These are phyloP conservation scores for Bryoglossum gracile DNA, from an alignment of 495 filamentous ascomycete genomes.

Conservation along the genomic window DNA sequence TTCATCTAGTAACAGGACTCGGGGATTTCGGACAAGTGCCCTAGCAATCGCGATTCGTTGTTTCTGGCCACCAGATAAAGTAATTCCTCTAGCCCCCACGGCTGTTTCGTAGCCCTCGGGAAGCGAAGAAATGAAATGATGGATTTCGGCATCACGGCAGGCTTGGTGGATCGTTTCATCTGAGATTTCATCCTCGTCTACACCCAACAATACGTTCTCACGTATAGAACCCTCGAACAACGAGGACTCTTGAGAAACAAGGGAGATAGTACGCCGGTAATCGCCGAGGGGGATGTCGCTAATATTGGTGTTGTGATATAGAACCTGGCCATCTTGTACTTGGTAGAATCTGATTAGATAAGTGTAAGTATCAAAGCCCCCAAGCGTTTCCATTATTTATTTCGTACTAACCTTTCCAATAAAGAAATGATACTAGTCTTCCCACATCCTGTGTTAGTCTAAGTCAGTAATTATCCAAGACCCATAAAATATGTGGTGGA, in stretches of 20 bases:
- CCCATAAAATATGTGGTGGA: background rate
- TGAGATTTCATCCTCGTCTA: slow-evolving; percentile 36
- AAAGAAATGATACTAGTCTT: slow-evolving; percentile 62
- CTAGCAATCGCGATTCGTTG: slow-evolving; percentile 70
- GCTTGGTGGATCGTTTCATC: slow-evolving; percentile 45
- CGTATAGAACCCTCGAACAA: slow-evolving; percentile 54
- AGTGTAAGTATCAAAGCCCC: no score
- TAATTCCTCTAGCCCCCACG: slow-evolving; percentile 56
- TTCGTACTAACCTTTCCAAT: slow-evolving; percentile 35
- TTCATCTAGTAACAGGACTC: slow-evolving; percentile 68
- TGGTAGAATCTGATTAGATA: slow-evolving; percentile 54
- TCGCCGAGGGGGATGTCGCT: slow-evolving; percentile 33
- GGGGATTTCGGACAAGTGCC: slow-evolving; percentile 65
- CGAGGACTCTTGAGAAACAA: slow-evolving; percentile 53
- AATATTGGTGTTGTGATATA: slow-evolving; percentile 43
- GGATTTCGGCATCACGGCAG: slow-evolving; percentile 49
- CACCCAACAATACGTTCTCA: slow-evolving; percentile 53
- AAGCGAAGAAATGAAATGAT: slow-evolving; percentile 50
- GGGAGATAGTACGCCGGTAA: slow-evolving; percentile 47
- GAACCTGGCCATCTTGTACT: slow-evolving; percentile 41
- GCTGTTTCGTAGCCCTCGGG: slow-evolving; percentile 47
- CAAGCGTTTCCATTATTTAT: no score
- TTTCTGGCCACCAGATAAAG: slow-evolving; percentile 68
- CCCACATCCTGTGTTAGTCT: slow-evolving; percentile 45
- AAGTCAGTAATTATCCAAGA: background rate